phyloP scores from a whole-genome alignment of 106 monocot genomes.

The Dactylorhiza incarnata region DNA sequence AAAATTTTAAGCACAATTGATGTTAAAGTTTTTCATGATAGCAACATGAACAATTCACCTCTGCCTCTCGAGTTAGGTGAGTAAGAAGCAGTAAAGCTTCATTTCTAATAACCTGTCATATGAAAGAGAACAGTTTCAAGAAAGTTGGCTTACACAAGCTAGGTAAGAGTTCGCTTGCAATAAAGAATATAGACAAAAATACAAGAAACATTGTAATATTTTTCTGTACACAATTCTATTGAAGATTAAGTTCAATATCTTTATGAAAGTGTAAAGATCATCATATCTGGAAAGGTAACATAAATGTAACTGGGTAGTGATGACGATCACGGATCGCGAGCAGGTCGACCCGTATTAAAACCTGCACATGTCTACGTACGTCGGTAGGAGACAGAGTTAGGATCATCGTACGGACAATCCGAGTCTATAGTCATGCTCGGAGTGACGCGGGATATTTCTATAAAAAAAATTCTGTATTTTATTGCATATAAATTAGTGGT shows the following conservation, averaged over 20 bases:
- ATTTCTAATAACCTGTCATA: conserved; percentile 85
- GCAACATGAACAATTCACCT: conserved; percentile 29
- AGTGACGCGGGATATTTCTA: too few relatives aligned
- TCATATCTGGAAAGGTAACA: not conserved
- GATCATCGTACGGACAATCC: too few relatives aligned
- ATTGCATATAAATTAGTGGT: too few relatives aligned
- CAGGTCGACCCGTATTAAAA: too few relatives aligned
- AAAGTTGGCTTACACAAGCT: not conserved
- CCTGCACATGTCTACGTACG: too few relatives aligned
- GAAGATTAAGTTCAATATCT: not conserved
- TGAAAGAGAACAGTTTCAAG: conserved; percentile 2
- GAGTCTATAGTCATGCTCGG: too few relatives aligned
- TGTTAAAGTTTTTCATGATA: too few relatives aligned
- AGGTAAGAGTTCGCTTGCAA: not conserved
- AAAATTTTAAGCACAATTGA: not conserved
- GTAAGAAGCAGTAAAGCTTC: conserved; percentile 93
- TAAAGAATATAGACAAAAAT: not conserved
- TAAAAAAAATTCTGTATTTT: too few relatives aligned
- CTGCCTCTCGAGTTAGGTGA: conserved; percentile 89
- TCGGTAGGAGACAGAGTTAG: too few relatives aligned
- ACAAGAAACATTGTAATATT: not conserved
- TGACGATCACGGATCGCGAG: too few relatives aligned
- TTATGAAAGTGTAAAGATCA: not conserved
- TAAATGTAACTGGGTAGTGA: not conserved
- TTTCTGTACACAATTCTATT: not conserved